Conservation (phyloP, 768 basidiomycete species). For the Hydnomerulius pinastri region DNA sequence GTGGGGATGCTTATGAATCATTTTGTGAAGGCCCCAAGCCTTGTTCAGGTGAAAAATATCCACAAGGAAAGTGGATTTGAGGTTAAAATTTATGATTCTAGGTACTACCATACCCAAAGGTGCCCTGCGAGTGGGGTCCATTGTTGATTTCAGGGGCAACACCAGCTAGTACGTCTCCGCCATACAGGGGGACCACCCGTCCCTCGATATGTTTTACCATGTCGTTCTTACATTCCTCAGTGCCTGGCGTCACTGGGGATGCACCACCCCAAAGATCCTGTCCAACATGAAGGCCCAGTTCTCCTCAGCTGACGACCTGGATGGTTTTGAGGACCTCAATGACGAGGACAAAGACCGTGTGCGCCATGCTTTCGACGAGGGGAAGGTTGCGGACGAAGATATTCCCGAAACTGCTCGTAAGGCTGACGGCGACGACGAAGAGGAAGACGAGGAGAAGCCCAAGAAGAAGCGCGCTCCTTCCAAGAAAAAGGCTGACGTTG, state of each 20-base stretch:
- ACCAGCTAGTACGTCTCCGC: conserved; percentile 56
- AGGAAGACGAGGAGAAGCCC: conserved; percentile 55
- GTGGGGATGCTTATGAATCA: conserved; percentile 18
- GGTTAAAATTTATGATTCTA: conserved; percentile 29
- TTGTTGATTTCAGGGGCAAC: conserved; percentile 74
- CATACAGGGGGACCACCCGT: neutral
- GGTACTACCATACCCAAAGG: conserved; percentile 78
- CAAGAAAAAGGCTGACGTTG: conserved; percentile 38
- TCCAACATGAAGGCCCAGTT: conserved; percentile 68
- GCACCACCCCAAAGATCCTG: conserved; percentile 69
- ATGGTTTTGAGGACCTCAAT: conserved; percentile 79
- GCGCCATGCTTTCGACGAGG: conserved; percentile 71
- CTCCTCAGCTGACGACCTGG: conserved; percentile 64
- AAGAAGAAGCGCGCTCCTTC: conserved; percentile 47
- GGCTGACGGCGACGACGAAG: conserved; percentile 46
- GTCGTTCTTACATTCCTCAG: conserved; percentile 36
- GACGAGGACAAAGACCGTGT: conserved; percentile 73
- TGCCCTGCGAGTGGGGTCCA: conserved; percentile 66
- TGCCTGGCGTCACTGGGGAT: conserved; percentile 92
- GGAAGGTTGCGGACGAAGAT: conserved; percentile 81
- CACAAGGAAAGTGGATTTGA: neutral
- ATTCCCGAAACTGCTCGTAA: conserved; percentile 76
- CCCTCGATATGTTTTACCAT: neutral
- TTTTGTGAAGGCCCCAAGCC: conserved; percentile 68
- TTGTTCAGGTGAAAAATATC: conserved; percentile 52